Percentiles rank a stretch among this genome's conserved stretches.
phyloP scores from a whole-genome alignment of 805 yeast genomes.

The Myxozyma nipponensis region DNA sequence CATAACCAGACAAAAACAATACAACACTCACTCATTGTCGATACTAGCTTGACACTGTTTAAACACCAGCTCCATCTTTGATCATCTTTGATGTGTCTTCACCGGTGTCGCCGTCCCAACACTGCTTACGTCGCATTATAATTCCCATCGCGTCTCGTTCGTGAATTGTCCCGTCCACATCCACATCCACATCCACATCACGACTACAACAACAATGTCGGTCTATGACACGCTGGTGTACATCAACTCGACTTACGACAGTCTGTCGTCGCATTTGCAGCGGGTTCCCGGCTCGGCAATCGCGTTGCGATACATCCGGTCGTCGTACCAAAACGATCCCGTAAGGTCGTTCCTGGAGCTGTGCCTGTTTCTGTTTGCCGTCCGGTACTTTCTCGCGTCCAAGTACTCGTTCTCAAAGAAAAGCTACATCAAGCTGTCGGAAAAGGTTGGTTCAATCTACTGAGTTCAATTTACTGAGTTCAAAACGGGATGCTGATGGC shows the following conservation, averaged over 20 bases:
- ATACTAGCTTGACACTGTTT: conserved; percentile 7
- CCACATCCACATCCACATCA: too few relatives aligned
- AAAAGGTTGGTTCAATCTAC: conserved; percentile 24
- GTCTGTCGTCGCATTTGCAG: conserved; percentile 22
- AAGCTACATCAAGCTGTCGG: conserved; percentile 52
- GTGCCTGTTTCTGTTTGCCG: conserved; percentile 71
- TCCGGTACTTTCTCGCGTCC: conserved; percentile 74
- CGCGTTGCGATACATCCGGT: conserved; percentile 59
- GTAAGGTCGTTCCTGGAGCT: conserved; percentile 80
- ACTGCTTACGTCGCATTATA: too few relatives aligned
- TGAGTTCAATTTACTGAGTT: not conserved
- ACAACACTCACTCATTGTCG: conserved; percentile 9
- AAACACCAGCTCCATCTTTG: too few relatives aligned
- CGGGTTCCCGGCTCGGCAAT: conserved; percentile 42
- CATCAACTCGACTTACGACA: conserved; percentile 24
- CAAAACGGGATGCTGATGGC: not conserved
- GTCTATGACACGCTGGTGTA: conserved; percentile 24
- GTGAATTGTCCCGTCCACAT: too few relatives aligned
- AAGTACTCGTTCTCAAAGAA: conserved; percentile 72
- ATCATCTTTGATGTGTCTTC: too few relatives aligned
- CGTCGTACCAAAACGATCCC: conserved; percentile 92
- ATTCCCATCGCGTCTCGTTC: too few relatives aligned
- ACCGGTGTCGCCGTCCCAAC: too few relatives aligned
- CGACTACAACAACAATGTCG: conserved; percentile 10
- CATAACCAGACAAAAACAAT: not conserved